A percentile compares a stretch with the other conserved stretches of the same genome.
These are phyloP conservation scores for Rhododendron williamsianum DNA, from an alignment of 148 eudicot species.

Conservation along the genomic window DNA sequence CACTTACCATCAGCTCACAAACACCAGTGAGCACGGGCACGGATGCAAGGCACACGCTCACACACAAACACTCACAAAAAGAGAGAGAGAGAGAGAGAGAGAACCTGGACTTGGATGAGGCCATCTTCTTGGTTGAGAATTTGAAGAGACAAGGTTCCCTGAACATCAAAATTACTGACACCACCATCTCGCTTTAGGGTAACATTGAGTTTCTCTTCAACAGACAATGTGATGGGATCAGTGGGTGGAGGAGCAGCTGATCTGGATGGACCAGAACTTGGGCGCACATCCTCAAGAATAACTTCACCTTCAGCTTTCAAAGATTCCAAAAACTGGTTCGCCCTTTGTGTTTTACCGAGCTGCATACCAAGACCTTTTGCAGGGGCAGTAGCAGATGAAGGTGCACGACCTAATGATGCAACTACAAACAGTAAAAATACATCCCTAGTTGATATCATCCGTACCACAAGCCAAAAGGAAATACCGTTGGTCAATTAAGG, in stretches of 20 bases:
- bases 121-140: slow-evolving; percentile 93
- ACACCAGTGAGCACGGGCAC: slow-evolving; percentile 1
- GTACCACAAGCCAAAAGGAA: neutral
- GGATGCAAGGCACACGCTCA: neutral
- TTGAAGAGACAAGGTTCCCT: slow-evolving; percentile 87
- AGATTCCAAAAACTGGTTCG: slow-evolving; percentile 88
- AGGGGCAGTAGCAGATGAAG: slow-evolving; percentile 83
- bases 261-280: slow-evolving; percentile 54
- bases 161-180: slow-evolving; percentile 85
- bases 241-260: slow-evolving; percentile 76
- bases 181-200: slow-evolving; percentile 86
- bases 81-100: too few species aligned
- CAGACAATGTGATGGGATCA: slow-evolving; percentile 85
- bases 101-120: slow-evolving; percentile 48
- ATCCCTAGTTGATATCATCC: neutral
- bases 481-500: neutral
- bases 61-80: neutral
- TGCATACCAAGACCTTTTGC: slow-evolving; percentile 88
- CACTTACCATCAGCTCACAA: slow-evolving; percentile 20
- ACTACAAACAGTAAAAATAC: slow-evolving; percentile 8
- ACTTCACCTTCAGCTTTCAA: slow-evolving; percentile 97
- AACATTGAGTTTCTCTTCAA: slow-evolving; percentile 91
- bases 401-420: slow-evolving; percentile 63
- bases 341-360: slow-evolving; percentile 81
- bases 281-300: slow-evolving; percentile 84